phyloP scores from a whole-genome alignment of 31 red algal genomes.

The Odonthalia washingtoniensis region DNA sequence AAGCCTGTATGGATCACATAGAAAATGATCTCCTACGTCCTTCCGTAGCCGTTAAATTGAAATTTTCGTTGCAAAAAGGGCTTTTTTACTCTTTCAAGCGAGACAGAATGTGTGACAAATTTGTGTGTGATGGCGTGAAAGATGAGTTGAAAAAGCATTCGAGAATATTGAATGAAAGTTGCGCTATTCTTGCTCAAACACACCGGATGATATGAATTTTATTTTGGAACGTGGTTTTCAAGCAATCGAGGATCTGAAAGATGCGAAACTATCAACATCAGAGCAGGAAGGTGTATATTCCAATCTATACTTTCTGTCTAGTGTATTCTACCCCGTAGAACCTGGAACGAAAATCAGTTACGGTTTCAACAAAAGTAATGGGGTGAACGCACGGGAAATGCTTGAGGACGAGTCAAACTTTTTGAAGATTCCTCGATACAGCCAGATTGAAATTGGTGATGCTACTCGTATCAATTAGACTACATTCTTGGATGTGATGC shows the following conservation, averaged over 20 bases:
- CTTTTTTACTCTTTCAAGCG: constrained; percentile 60
- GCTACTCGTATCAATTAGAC: constrained; percentile 12
- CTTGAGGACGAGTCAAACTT: constrained; percentile 43
- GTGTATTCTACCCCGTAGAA: constrained; percentile 66
- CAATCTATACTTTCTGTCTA: constrained; percentile 73
- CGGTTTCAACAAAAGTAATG: constrained; percentile 33
- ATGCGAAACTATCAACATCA: background rate
- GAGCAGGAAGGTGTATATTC: constrained; percentile 45
- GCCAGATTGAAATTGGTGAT: background rate
- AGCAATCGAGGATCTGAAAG: background rate
- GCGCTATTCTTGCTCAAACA: constrained; percentile 26
- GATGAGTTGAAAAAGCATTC: constrained; percentile 23
- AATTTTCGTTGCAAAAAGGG: constrained; percentile 34
- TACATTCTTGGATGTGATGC: constrained; percentile 30
- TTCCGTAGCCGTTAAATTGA: constrained; percentile 43
- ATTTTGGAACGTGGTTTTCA: constrained; percentile 45
- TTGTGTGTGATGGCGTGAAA: constrained; percentile 31
- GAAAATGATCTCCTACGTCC: constrained; percentile 26
- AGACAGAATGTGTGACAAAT: background rate
- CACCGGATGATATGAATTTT: background rate
- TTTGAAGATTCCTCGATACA: constrained; percentile 19
- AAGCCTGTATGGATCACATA: constrained; percentile 35
- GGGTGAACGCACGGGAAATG: constrained; percentile 45
- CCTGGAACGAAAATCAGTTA: constrained; percentile 51
- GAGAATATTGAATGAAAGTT: constrained; percentile 4